Evolutionary conservation across 805 yeast species (phyloP).

Genomic region (Starmerella floricola): DNA sequence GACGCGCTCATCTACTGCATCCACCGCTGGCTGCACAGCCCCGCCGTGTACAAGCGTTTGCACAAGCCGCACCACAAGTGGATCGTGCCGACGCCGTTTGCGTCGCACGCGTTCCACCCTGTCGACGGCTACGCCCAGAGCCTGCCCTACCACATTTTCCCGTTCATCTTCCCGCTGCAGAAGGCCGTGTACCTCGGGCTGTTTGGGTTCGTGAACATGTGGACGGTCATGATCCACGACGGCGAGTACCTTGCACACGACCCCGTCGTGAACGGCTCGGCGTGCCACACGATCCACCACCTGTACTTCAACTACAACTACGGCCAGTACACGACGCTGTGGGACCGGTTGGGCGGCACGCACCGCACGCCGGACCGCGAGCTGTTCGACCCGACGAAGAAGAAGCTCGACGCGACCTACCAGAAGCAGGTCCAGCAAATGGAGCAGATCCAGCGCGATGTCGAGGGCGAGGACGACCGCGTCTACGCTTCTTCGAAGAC

Average conservation of each 20-base stretch:
- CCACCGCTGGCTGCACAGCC: conserved; percentile 92
- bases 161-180: conserved; percentile 84
- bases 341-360: conserved; percentile 94
- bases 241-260: conserved; percentile 91
- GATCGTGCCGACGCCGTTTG: conserved; percentile 97
- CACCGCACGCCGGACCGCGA: conserved; percentile 87
- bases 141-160: conserved; percentile 84
- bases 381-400: conserved; percentile 54
- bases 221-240: conserved; percentile 98
- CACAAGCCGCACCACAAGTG: conserved; percentile 99
- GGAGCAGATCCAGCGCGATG: conserved; percentile 64
- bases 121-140: conserved; percentile 92
- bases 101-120: conserved; percentile 97
- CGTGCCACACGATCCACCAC: conserved; percentile 96
- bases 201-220: conserved; percentile 85
- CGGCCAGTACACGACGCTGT: conserved; percentile 94
- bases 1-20: conserved; percentile 85
- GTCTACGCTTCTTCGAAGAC: conserved; percentile 40
- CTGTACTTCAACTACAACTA: conserved; percentile 94
- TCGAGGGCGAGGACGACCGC: conserved; percentile 73
- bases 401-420: conserved; percentile 53
- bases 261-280: conserved; percentile 92
- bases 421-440: conserved; percentile 54
- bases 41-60: conserved; percentile 64
- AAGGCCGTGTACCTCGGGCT: conserved; percentile 68